Base-by-base conservation (phyloP, 108 stramenopile genomes). In the Skeletonema grethae region DNA sequence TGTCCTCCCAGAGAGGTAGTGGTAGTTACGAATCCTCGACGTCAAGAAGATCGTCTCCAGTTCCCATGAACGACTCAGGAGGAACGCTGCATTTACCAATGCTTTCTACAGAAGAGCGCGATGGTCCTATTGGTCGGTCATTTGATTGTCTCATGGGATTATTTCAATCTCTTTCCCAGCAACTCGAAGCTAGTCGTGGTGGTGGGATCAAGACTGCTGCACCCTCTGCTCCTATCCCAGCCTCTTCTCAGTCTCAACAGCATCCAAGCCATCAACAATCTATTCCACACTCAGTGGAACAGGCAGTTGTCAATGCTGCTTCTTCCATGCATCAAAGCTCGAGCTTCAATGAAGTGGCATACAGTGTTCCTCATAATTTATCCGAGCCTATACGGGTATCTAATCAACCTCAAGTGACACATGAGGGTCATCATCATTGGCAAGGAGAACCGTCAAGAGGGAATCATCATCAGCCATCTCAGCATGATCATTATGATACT, bases 141-240 rank as follows among this genome's bases (percentile, higher is more conserved):
- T 84, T 95, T 81, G 89, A 88, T 7, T 95, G 92, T 48, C 77
- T 95, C 5, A 87, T 90, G 85, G 93, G 93, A 30, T 73, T 95
- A 36, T 92, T 92, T 65, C 90, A 91, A 61, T 86, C 89, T 0
- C 80, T 95, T 30, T 81, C 80, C 35, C 85, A 89, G 50, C 89
- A 95, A 69, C 76, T 95, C 13, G 79, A 87, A 65, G 59, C 66
- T 0, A 90, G 84, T 34, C 83, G 92, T 34, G 69, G 64, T 29
- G 58, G 76, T 15, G 77, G 80, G 57, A 68, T 63, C 53, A 57
- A 61, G 3, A 45, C 69, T 28, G 60, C 29, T 50, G 55, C 56
- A 22, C 70, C 70, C 8, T 29, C 48, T 29, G 63, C 53, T 46
- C 29, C 4, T 55, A 24, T 18, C 11, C 31, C 22, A 8, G n/a